Base-by-base conservation (phyloP, 208 protist genomes). In the Porcisia hertigi region DNA sequence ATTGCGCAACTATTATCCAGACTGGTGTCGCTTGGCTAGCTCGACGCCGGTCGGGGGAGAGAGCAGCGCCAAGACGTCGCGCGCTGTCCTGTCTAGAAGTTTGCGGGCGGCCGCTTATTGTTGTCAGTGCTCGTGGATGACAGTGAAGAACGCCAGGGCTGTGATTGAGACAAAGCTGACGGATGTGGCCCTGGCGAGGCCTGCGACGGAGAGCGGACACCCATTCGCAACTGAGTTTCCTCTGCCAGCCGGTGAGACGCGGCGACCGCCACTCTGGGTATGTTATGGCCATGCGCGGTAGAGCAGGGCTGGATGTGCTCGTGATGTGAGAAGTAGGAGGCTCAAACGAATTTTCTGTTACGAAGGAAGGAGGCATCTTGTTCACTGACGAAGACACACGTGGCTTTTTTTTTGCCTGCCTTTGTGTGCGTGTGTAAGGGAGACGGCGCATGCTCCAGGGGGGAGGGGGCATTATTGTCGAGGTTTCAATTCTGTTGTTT, bases 71-170 rank as follows among this genome's bases (percentile, higher is more conserved):
- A 25, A 76, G 39, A 45, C 49, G n/a, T 47, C 60, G 8, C 43
- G 58, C n/a, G 43, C 53, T 34, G 93, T 92, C 23, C 73, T 97
- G 59, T 53, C 69, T 47, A 53, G 67, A 43, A 77, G 77, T 53
- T 23, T 54, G 43, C 47, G 71, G 23, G 75, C 75, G 39, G 93
- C 91, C 43, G 93, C 91, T 25, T 97, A 97, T 82, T 94, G 93
- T 79, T 97, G 93, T 66, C 93, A 97, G 73, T 97, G 93, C 75
- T 92, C 91, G 43, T 97, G 90, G 89, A 79, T 94, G 39, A 93
- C 93, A 16, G 91, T 95, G 65, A 67, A 47, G 25, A 60, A 63
- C 23, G 41, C 74, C 9, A 77, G 77, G 62, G 88, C 82, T 41
- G 71, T 81, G 14, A 90, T 97, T 53, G 84, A 89, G 54, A 95